Percentiles rank a stretch among this genome's conserved stretches.
phyloP scores from a whole-genome alignment of 495 filamentous ascomycete genomes.

The Penicillium malachiteum region DNA sequence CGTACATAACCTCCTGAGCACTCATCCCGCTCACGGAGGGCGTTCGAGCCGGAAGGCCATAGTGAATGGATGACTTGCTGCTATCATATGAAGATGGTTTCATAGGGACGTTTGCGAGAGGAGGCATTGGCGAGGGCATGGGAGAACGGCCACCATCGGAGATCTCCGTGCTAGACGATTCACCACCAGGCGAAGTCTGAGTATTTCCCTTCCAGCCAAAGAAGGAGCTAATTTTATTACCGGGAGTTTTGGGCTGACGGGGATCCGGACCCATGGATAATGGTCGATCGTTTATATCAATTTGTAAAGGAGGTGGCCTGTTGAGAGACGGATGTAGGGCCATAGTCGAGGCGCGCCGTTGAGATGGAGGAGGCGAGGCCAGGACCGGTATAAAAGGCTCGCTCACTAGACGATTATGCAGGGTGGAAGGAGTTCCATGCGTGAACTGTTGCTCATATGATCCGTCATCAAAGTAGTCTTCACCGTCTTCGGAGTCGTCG shows the following conservation, averaged over 20 bases:
- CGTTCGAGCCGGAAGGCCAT: slow-evolving; percentile 32
- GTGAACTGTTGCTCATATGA: slow-evolving; percentile 36
- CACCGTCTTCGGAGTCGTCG: slow-evolving; percentile 32
- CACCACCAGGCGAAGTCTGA: slow-evolving; percentile 53
- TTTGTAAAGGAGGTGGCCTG: slow-evolving; percentile 38
- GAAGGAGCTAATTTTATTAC: slow-evolving; percentile 63
- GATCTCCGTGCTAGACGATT: slow-evolving; percentile 62
- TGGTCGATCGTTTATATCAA: slow-evolving; percentile 34
- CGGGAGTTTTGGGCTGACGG: slow-evolving; percentile 58
- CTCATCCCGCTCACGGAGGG: slow-evolving; percentile 40
- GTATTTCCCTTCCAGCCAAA: slow-evolving; percentile 63
- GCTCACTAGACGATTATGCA: slow-evolving; percentile 48
- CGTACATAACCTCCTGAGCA: slow-evolving; percentile 47
- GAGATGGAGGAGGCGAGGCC: slow-evolving; percentile 35
- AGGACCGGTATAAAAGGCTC: slow-evolving; percentile 49
- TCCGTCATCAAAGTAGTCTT: slow-evolving; percentile 32
- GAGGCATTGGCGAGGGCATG: slow-evolving; percentile 56
- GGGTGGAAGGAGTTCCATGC: slow-evolving; percentile 41
- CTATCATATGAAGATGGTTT: slow-evolving; percentile 43
- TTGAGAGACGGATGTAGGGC: slow-evolving; percentile 38
- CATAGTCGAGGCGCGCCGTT: slow-evolving; percentile 45
- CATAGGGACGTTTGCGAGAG: slow-evolving; percentile 42
- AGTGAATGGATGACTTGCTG: slow-evolving; percentile 37
- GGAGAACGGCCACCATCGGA: slow-evolving; percentile 63
- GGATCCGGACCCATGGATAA: slow-evolving; percentile 34